Evolutionary conservation across 148 eudicot species (phyloP).

Genomic region (Rheum nobile): DNA sequence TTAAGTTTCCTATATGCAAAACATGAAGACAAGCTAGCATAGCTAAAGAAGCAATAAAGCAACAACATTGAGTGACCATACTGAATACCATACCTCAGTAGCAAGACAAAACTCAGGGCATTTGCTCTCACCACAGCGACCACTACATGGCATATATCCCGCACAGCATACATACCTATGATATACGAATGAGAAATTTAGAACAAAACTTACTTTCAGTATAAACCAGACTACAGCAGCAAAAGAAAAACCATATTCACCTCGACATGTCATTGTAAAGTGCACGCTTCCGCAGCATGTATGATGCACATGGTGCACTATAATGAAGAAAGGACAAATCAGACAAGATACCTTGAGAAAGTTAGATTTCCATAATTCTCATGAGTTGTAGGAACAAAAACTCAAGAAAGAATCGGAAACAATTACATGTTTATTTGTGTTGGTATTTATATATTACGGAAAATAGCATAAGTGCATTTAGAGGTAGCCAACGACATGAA

Average conservation of each 20-base stretch:
- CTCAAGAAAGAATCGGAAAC: background rate
- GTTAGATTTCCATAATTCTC: background rate
- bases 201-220: background rate
- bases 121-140: conserved; percentile 84
- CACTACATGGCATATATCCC: conserved; percentile 98
- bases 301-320: conserved; percentile 90
- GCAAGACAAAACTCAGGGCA: conserved; percentile 93
- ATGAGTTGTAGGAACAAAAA: background rate
- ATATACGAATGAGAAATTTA: conserved; percentile 9
- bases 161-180: conserved; percentile 78
- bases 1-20: background rate
- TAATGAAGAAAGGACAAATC: conserved; percentile 8
- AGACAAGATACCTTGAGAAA: background rate
- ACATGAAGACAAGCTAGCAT: background rate
- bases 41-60: background rate
- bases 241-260: conserved; percentile 24
- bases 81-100: conserved; percentile 44
- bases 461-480: background rate
- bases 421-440: background rate
- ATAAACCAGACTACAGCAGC: background rate
- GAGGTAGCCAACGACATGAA: background rate
- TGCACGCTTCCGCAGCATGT: conserved; percentile 82
- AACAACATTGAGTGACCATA: background rate
- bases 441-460: background rate
- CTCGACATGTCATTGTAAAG: conserved; percentile 88